Evolutionary conservation across 2,329 filamentous ascomycete species (phyloP).

Genomic region (Paecilomyces sp.): DNA sequence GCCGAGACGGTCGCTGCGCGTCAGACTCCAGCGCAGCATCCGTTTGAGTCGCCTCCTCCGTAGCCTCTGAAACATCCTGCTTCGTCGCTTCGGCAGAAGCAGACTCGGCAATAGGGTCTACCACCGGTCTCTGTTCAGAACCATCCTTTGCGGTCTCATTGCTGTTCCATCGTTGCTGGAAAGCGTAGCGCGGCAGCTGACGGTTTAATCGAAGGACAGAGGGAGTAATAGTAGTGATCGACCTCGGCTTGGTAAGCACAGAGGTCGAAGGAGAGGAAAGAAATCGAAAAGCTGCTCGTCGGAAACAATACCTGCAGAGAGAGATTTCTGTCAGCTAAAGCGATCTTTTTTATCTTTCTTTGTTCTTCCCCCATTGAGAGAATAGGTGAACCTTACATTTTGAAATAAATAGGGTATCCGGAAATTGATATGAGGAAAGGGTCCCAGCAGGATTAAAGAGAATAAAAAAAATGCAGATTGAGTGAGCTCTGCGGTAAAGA

Average conservation of each 20-base stretch:
- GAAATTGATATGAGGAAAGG: neutral
- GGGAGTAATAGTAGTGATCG: constrained; percentile 31
- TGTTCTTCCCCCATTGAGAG: neutral
- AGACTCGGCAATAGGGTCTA: constrained; percentile 8
- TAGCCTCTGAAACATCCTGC: constrained; percentile 7
- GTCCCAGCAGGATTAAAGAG: neutral
- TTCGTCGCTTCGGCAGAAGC: constrained; percentile 12
- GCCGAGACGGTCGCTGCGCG: constrained; percentile 4
- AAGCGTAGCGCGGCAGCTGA: constrained; percentile 29
- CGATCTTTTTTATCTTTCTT: neutral
- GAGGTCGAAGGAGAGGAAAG: constrained; percentile 41
- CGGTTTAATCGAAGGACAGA: constrained; percentile 28
- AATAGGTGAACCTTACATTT: neutral
- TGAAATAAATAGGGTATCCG: neutral
- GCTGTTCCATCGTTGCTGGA: constrained; percentile 44
- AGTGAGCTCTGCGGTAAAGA: neutral
- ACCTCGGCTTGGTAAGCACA: constrained; percentile 35
- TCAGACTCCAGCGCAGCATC: constrained; percentile 4
- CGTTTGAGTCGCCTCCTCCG: neutral
- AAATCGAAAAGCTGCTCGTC: constrained; percentile 51
- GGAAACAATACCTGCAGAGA: constrained; percentile 48
- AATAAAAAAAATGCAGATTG: neutral
- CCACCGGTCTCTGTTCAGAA: constrained; percentile 12
- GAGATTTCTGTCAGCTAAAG: neutral
- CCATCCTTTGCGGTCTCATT: constrained; percentile 26